A percentile compares a stretch with the other conserved stretches of the same genome.
Conservation (phyloP, 2,329 filamentous ascomycete genomes). For the Lasiodiplodia sp. region DNA sequence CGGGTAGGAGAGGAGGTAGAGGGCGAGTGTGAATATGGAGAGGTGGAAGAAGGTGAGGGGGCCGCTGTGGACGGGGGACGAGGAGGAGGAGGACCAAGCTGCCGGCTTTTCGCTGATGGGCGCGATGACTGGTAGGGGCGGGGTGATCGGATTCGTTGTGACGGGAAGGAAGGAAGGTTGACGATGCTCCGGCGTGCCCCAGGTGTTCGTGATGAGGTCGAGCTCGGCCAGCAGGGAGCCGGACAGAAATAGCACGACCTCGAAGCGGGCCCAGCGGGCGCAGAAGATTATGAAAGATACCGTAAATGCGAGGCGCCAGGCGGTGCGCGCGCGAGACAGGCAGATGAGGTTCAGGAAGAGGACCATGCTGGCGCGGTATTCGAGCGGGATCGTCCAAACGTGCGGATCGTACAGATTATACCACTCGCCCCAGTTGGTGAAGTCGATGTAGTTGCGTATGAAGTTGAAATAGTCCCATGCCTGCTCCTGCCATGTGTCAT, state of each 20-base stretch:
- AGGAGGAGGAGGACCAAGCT: conserved; percentile 12
- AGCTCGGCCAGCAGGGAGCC: conserved; percentile 48
- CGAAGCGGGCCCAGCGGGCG: conserved; percentile 33
- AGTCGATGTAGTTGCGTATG: conserved; percentile 34
- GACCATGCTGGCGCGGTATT: conserved; percentile 42
- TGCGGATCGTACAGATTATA: conserved; percentile 41
- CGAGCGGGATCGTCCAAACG: conserved; percentile 48
- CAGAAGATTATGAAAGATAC: conserved; percentile 34
- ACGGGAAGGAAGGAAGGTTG: background rate
- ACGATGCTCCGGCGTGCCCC: background rate
- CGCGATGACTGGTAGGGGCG: background rate
- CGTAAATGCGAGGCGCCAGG: conserved; percentile 32
- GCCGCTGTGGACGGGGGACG: conserved; percentile 34
- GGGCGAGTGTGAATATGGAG: conserved; percentile 54
- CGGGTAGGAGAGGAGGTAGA: conserved; percentile 62
- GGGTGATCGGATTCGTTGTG: background rate
- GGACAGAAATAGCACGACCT: conserved; percentile 42
- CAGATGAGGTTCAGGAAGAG: conserved; percentile 37
- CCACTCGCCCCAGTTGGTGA: conserved; percentile 25
- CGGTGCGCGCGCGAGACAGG: conserved; percentile 31
- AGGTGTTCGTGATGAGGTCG: conserved; percentile 38
- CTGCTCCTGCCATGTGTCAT: conserved; percentile 40
- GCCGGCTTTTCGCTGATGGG: conserved; percentile 15
- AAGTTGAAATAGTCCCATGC: conserved; percentile 40
- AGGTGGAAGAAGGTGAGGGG: conserved; percentile 46